phyloP scores from a whole-genome alignment of 495 filamentous ascomycete species.

The Podospora pseudocomata region DNA sequence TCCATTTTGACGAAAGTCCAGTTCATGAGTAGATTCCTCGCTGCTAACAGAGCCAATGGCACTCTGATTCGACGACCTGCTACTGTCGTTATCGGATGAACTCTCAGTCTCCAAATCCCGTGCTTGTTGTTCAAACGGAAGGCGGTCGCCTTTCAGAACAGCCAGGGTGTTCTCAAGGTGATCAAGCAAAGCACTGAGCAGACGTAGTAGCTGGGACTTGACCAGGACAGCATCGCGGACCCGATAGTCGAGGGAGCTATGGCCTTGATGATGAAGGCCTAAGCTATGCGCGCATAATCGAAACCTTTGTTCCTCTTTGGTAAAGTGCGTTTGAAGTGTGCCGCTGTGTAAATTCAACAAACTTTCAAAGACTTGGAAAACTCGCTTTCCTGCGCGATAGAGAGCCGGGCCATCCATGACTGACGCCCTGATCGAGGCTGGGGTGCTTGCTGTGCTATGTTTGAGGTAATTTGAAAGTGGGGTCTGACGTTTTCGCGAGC shows the following conservation, averaged over 20 bases:
- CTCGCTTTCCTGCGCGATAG: neutral
- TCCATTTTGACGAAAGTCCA: constrained; percentile 9
- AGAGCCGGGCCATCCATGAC: neutral
- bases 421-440: neutral
- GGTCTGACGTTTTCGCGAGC: neutral
- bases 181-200: neutral
- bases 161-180: constrained; percentile 1
- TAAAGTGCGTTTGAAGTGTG: neutral
- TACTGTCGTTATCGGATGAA: neutral
- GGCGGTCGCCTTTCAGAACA: neutral
- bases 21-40: constrained; percentile 2
- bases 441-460: neutral
- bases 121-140: neutral
- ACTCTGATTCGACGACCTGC: neutral
- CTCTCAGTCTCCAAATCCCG: neutral
- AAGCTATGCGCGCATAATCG: constrained; percentile 19
- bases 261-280: constrained; percentile 17
- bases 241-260: constrained; percentile 23
- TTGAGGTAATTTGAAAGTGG: neutral
- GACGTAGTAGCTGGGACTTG: neutral
- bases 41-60: neutral
- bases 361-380: neutral
- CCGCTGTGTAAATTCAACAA: neutral
- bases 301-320: constrained; percentile 12
- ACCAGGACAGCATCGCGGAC: constrained; percentile 18